Evolutionary conservation across 345 rosid species (phyloP), one percentile per base, ranked within the genome.

Genomic region (Euclidium syriacum): DNA sequence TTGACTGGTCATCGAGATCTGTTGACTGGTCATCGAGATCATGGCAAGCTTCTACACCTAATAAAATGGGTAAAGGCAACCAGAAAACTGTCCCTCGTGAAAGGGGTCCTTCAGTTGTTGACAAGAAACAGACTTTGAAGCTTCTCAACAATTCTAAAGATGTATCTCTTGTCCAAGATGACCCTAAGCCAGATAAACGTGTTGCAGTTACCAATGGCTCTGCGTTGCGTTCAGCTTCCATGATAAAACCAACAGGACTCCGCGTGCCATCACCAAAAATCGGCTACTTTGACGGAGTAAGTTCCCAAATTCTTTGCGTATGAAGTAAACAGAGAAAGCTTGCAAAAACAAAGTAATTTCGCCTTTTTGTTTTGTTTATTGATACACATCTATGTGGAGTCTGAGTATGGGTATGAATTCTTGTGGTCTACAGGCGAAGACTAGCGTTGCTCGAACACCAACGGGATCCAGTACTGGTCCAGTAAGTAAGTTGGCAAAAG

Each of bases 281-380:
- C 52, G 99, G 98, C 67, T 90, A 80, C 81, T 95, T 95, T 79
- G 98, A 95, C 51, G 96, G 95, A 88, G 97, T 90, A 33, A 77
- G 95, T 71, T 75, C 42, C 71, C 50, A 36, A 22, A 61, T 62
- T 4, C 23, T 50, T 18, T 63, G 34, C 29, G 30, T 25, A 23
- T 2, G 9, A 26, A 50, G 40, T 48, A 26, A 42, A 39, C 35
- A 15, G 27, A 44, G 29, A 29, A 19, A 30, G 51, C 48, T 65
- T 64, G 16, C 7, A 22, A 6, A 69, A 58, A 51, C n/a, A 19
- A 56, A 26, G 30, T 18, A n/a, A 46, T 36, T 30, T 44, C n/a
- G n/a, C n/a, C n/a, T n/a, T n/a, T 14, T 14, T 52, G 47, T 20
- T 46, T 69, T 17, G 15, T 29, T 18, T 22, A 34, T 20, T 57